Percentiles rank a stretch among this genome's conserved stretches.
Evolutionary conservation across 2,329 filamentous ascomycete genomes (phyloP).

Genomic region (Ophiosphaerella korrae): DNA sequence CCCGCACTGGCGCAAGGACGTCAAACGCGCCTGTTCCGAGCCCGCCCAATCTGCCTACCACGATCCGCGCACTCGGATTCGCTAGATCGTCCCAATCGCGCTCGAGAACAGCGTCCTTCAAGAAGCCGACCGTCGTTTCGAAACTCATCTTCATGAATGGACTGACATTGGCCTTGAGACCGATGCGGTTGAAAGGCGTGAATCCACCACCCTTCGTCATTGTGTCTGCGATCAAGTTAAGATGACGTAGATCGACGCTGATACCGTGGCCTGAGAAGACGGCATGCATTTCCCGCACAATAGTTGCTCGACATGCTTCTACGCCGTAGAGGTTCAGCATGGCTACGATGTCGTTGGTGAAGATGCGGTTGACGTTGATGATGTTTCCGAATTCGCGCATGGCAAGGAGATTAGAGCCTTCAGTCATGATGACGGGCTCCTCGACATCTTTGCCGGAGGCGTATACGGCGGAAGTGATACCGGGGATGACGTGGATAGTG

Average conservation of each 20-base stretch:
- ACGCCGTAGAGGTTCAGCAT: constrained; percentile 89
- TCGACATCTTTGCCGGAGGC: constrained; percentile 56
- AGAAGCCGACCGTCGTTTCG: constrained; percentile 92
- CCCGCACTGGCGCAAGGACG: constrained; percentile 61
- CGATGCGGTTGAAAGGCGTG: constrained; percentile 89
- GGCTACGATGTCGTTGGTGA: constrained; percentile 90
- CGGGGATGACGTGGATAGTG: constrained; percentile 84
- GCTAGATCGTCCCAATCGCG: constrained; percentile 87
- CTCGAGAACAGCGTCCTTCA: constrained; percentile 89
- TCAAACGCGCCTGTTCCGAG: constrained; percentile 93
- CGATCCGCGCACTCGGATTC: constrained; percentile 85
- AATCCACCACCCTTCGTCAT: constrained; percentile 96
- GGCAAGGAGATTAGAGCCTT: constrained; percentile 84
- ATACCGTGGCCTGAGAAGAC: constrained; percentile 95
- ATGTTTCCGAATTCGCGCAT: constrained; percentile 88
- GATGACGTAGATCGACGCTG: constrained; percentile 84
- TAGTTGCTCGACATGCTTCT: constrained; percentile 85
- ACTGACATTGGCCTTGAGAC: constrained; percentile 80
- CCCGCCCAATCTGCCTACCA: constrained; percentile 80
- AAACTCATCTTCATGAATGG: constrained; percentile 99
- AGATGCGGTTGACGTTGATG: constrained; percentile 83
- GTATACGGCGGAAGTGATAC: constrained; percentile 73
- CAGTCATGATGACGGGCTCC: constrained; percentile 67
- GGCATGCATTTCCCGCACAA: constrained; percentile 80
- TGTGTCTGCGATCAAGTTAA: constrained; percentile 94